Evolutionary conservation across 2,329 filamentous ascomycete genomes (phyloP), one percentile per base, ranked within the genome.

Genomic region (Leptodontidium sp.): DNA sequence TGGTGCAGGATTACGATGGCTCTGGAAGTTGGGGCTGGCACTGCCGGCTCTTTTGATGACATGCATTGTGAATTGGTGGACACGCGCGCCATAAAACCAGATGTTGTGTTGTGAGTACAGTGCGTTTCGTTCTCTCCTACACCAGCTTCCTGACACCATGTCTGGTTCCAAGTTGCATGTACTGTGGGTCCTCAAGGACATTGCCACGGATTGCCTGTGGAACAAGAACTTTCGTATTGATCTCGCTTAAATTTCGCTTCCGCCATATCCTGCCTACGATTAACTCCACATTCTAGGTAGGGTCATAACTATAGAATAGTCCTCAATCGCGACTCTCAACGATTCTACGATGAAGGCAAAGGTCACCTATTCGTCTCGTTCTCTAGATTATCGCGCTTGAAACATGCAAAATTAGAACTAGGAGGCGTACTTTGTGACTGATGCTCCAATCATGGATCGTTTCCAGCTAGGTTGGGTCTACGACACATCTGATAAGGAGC

Each of bases 241-340:
- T 40, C 55, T 45, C 26, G 50, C 50, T 50, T 53, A 12, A 45
- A 21, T 12, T 17, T 45, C 32, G 55, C 38, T 43, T 40, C 55
- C 8, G n/a, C 53, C 53, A 26, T 26, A 6, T 32, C 21, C 35
- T 38, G n/a, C 4, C 32, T 58, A 26, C 3, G n/a, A 17, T 47
- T 47, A 14, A 21, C 17, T 40, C 32, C 1, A 17, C 6, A 7
- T 45, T 43, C 17, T 1, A 24, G 38, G 35, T 32, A 79, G 78
- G 78, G 80, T 59, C 78, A 81, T 75, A 81, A 81, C 71, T 82
- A 82, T 68, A 80, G 80, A n/a, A 82, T 82, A 64, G 79, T 82
- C 0, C 80, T 83, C 43, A 82, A 82, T 71, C 72, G 78, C 29
- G 70, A 81, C 11, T 81, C 76, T 71, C 76, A 81, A 59, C 77